Evolutionary conservation across 768 basidiomycete genomes (phyloP).

Genomic region (Sistotremastrum suecicum): DNA sequence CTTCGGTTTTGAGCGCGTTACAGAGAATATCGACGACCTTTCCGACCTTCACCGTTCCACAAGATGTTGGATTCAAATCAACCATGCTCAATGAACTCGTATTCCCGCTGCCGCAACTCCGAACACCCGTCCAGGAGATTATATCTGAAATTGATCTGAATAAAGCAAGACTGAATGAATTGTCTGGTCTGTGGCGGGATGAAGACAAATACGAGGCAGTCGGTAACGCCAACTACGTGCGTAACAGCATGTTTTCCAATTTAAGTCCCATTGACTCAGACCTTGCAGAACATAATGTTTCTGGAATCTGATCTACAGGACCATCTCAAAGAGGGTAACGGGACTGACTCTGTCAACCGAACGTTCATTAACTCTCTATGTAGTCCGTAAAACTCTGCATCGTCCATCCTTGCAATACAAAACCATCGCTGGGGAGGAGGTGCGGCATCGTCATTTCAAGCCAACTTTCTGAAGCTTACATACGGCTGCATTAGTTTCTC

Average conservation of each 20-base stretch:
- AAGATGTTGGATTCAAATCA: constrained; percentile 47
- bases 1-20: constrained; percentile 62
- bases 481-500: constrained; percentile 41
- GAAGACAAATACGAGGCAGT: constrained; percentile 38
- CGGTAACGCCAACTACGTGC: constrained; percentile 45
- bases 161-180: constrained; percentile 50
- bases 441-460: constrained; percentile 17
- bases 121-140: constrained; percentile 36
- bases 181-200: constrained; percentile 56
- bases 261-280: not conserved
- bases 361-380: constrained; percentile 1
- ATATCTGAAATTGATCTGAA: constrained; percentile 43
- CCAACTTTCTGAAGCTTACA: not conserved
- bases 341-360: not conserved
- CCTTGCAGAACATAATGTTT: constrained; percentile 42
- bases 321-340: constrained; percentile 53
- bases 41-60: constrained; percentile 25
- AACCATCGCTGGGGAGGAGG: constrained; percentile 55
- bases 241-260: constrained; percentile 11
- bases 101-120: constrained; percentile 49
- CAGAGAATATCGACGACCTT: constrained; percentile 55
- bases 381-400: constrained; percentile 60
- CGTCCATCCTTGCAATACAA: constrained; percentile 64
- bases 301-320: constrained; percentile 60
- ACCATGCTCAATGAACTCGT: constrained; percentile 58